phyloP scores from a whole-genome alignment of 179 eudicot species.

The Actinidia chinensis region DNA sequence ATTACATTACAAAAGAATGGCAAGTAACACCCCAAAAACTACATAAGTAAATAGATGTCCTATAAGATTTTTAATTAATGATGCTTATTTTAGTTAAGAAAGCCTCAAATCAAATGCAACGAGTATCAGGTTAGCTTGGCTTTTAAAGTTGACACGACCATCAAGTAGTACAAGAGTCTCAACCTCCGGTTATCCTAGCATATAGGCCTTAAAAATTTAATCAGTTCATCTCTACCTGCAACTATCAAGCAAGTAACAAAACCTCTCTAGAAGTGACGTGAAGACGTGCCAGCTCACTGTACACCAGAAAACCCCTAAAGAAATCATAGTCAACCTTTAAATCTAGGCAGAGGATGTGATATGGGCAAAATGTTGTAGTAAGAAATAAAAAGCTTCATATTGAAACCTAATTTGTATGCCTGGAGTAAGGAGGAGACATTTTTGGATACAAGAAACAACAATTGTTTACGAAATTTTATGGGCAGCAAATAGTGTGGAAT shows the following conservation, averaged over 20 bases:
- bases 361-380: background rate
- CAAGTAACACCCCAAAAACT: background rate
- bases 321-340: background rate
- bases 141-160: background rate
- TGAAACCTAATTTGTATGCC: background rate
- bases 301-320: background rate
- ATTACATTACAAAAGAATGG: background rate
- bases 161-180: background rate
- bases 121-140: background rate
- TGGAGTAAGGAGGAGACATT: background rate
- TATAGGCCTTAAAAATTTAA: background rate
- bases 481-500: background rate
- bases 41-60: background rate
- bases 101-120: background rate
- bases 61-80: background rate
- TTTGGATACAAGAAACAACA: background rate
- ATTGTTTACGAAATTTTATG: background rate
- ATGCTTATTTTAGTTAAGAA: background rate
- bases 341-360: background rate
- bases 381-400: background rate
- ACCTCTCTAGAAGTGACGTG: background rate
- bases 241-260: conserved; percentile 8
- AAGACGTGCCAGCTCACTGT: background rate
- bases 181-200: background rate
- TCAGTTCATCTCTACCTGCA: background rate